These are phyloP conservation scores for Protomyces lactucae-debilis DNA, from an alignment of 1,139 yeast species.

Conservation along the genomic window DNA sequence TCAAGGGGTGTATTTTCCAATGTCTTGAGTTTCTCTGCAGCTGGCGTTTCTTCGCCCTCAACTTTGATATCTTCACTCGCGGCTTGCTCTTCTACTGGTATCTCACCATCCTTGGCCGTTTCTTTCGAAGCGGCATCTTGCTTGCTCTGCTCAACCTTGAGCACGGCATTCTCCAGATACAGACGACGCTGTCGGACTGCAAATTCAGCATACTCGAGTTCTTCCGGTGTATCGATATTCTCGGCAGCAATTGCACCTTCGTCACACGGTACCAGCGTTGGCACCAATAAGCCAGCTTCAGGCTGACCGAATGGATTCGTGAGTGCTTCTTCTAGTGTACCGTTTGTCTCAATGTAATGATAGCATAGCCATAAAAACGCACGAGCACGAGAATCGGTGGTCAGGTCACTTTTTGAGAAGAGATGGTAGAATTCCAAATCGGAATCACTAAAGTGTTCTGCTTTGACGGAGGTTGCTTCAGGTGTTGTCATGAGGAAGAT, in stretches of 20 bases:
- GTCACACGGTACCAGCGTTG: conserved; percentile 46
- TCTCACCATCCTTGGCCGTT: neutral
- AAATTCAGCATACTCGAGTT: conserved; percentile 37
- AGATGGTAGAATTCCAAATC: conserved; percentile 10
- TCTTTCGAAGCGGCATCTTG: neutral
- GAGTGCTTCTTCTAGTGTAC: conserved; percentile 51
- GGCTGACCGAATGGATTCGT: conserved; percentile 60
- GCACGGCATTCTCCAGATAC: neutral
- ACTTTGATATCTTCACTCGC: neutral
- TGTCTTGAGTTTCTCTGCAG: conserved; percentile 22
- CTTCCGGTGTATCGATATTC: conserved; percentile 68
- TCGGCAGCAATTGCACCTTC: conserved; percentile 45
- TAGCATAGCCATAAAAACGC: conserved; percentile 81
- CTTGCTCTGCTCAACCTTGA: neutral
- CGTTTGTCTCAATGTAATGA: conserved; percentile 69
- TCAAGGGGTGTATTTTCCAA: conserved; percentile 3
- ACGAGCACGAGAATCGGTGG: conserved; percentile 63
- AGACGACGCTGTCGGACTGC: neutral
- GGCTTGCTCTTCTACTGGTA: neutral
- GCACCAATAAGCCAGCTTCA: conserved; percentile 42
- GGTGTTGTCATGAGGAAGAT: conserved; percentile 68
- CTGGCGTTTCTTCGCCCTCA: conserved; percentile 19
- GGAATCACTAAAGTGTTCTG: conserved; percentile 49
- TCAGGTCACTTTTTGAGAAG: conserved; percentile 40
- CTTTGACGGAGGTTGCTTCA: conserved; percentile 49